Conservation (phyloP, 2,329 filamentous ascomycete genomes). For the Neophaeococcomyces aloes region DNA sequence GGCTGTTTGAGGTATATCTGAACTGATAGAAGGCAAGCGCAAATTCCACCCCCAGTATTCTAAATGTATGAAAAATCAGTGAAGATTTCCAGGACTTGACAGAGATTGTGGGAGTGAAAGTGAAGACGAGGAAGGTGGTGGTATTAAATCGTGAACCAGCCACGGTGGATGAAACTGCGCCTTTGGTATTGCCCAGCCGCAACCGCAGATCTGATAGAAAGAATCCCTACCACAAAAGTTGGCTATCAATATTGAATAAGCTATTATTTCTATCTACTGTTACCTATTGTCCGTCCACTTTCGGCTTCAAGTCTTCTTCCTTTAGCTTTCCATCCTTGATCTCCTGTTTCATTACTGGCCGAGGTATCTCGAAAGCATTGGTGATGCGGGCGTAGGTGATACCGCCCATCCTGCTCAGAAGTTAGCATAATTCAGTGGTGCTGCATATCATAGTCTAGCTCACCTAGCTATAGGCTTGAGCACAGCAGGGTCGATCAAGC, state of each 20-base stretch:
- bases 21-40: no score
- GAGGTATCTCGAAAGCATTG: conserved; percentile 60
- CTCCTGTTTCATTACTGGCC: conserved; percentile 34
- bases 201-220: no score
- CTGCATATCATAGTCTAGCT: no score
- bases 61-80: conserved; percentile 7
- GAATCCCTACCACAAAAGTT: no score
- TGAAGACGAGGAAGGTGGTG: neutral
- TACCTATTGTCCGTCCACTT: conserved; percentile 7
- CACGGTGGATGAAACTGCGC: no score
- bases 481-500: conserved; percentile 63
- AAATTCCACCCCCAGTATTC: neutral
- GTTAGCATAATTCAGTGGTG: no score
- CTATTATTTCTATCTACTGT: no score
- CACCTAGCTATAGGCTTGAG: conserved; percentile 54
- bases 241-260: no score
- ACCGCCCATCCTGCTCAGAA: conserved; percentile 54
- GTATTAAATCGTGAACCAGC: no score
- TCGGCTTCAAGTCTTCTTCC: conserved; percentile 7
- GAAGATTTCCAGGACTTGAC: conserved; percentile 7
- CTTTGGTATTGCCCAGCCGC: no score
- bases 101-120: neutral
- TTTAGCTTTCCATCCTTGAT: conserved; percentile 8
- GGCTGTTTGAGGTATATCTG: no score
- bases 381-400: conserved; percentile 69